Evolutionary conservation across 257 asterid species (phyloP), one percentile per base, ranked within the genome.

Genomic region (Coffea canephora): DNA sequence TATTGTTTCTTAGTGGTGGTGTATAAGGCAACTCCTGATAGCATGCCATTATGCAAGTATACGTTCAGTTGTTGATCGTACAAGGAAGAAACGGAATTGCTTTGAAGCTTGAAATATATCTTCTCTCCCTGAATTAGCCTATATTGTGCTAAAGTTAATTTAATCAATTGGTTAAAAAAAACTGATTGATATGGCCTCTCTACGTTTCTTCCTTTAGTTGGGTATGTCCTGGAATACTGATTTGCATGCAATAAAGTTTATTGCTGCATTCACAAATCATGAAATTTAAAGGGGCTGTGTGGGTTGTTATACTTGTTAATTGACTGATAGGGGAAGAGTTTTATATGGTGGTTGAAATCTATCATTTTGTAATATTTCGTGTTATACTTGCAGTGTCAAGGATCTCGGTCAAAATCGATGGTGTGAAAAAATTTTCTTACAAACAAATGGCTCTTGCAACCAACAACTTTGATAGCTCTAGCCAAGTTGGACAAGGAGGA

Each of bases 401-500:
- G 87, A 83, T 84, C 87, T 91, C 97, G 78, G 89, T 94, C 83
- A 90, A 84, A 86, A 87, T 94, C 43, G 97, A 92, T 52, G 98
- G 97, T 34, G 94, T 96, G 84, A 96, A 89, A 87, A 93, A 86
- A 77, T 96, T 92, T 87, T 81, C 84, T 52, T 94, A 78, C 79
- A 70, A 84, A 68, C 97, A 96, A 84, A 61, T 96, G 91, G 88
- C 91, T 70, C 74, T 18, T 19, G 97, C 98, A 6, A 94, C 99
- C 12, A 86, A 83, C 69, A 84, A 86, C 79, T 96, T 96, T 75
- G 62, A 84, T 57, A 48, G 50, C 90, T 83, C 93, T 19, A 90
- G 91, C 25, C 82, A 87, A 71, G 94, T 94, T 50, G 99, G 99
- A 62, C 87, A 90, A 82, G 99, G 99, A 80, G 99, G 99, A 36